Conservation (phyloP, 345 rosid species). For the Geranium brycei region DNA sequence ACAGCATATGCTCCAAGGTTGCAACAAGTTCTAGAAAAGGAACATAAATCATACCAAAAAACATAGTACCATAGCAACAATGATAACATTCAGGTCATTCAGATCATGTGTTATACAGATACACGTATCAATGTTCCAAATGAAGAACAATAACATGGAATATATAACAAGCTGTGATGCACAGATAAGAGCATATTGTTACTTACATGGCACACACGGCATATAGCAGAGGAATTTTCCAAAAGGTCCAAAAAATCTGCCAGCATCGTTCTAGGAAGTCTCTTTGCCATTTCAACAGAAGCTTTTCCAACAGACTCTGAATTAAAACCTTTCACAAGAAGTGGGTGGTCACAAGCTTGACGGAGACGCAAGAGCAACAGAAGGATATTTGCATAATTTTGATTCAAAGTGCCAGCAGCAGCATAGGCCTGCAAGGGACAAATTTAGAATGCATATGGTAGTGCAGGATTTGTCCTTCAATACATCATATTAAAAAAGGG, state of each 20-base stretch:
- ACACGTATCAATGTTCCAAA: background rate
- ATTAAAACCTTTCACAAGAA: slow-evolving; percentile 50
- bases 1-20: no score
- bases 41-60: no score
- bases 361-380: slow-evolving; percentile 93
- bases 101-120: no score
- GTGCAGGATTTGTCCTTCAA: background rate
- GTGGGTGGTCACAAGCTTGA: slow-evolving; percentile 94
- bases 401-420: slow-evolving; percentile 84
- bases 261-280: slow-evolving; percentile 41
- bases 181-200: background rate
- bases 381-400: slow-evolving; percentile 93
- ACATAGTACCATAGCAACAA: no score
- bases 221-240: slow-evolving; percentile 50
- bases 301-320: slow-evolving; percentile 50
- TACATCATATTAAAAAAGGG: background rate
- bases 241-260: slow-evolving; percentile 33
- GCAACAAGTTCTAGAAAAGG: no score
- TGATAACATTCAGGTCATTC: no score
- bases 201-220: slow-evolving; percentile 62
- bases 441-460: background rate
- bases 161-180: background rate
- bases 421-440: slow-evolving; percentile 59
- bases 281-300: slow-evolving; percentile 57
- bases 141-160: no score